Evolutionary conservation across 192 early-diverging fungal genomes (phyloP).

Genomic region (Pilaira anomala): DNA sequence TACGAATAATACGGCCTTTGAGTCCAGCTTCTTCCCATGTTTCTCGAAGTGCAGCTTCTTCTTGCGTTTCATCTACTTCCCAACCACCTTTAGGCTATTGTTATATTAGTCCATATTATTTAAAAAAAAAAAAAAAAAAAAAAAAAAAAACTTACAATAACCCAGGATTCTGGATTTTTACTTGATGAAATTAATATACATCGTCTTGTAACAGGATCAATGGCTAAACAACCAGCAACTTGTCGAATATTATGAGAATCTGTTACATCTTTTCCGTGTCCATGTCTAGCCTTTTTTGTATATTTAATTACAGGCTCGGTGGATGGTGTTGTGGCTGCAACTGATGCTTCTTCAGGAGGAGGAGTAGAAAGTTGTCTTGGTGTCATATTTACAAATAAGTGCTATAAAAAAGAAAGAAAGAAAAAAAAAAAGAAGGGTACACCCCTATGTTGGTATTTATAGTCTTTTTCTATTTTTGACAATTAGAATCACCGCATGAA

Average conservation of each 20-base stretch:
- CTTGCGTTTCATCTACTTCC: constrained; percentile 58
- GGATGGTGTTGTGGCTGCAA: background rate
- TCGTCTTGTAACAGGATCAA: constrained; percentile 40
- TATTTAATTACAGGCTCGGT: constrained; percentile 11
- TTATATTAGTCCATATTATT: background rate
- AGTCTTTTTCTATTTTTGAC: no score
- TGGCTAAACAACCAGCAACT: constrained; percentile 51
- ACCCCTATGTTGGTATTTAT: no score
- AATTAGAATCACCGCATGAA: no score
- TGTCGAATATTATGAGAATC: constrained; percentile 25
- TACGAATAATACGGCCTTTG: constrained; percentile 42
- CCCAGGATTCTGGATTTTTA: constrained; percentile 47
- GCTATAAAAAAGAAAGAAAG: no score
- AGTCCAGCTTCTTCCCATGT: constrained; percentile 63
- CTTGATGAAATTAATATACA: constrained; percentile 48
- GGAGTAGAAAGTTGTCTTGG: constrained; percentile 12
- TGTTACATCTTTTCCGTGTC: constrained; percentile 19
- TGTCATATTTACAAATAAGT: background rate
- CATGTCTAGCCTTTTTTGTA: constrained; percentile 25
- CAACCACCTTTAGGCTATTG: constrained; percentile 59
- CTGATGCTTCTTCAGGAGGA: constrained; percentile 3
- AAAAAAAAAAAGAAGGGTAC: no score
- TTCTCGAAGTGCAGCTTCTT: constrained; percentile 52
- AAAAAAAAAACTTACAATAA: constrained; percentile 35
- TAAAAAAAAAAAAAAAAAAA: background rate